These are phyloP conservation scores for Rosa persica DNA, from an alignment of 306 rosid genomes.

Conservation along the genomic window DNA sequence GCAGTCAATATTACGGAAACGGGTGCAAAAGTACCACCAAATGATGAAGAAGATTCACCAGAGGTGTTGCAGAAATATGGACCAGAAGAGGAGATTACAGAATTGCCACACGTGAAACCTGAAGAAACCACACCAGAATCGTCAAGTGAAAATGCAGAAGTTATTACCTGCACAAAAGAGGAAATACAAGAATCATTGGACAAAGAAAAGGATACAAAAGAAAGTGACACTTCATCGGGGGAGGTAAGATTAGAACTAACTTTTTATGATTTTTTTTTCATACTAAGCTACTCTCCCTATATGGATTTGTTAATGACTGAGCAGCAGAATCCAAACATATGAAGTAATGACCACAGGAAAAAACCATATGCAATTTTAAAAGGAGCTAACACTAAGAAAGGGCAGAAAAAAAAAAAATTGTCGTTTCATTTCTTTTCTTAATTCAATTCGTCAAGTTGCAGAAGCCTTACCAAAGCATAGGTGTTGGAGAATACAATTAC, in stretches of 20 bases:
- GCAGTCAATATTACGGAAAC: conserved; percentile 6
- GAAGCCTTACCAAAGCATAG: not conserved
- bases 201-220: conserved; percentile 15
- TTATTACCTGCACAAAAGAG: conserved; percentile 6
- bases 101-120: conserved; percentile 5
- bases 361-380: not conserved
- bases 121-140: conserved; percentile 20
- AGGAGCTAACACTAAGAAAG: not conserved
- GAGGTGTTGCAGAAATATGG: conserved; percentile 17
- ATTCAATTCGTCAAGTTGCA: not conserved
- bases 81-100: conserved; percentile 23
- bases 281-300: no score
- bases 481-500: not conserved
- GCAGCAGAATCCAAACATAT: not conserved
- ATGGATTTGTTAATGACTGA: not conserved
- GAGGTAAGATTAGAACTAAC: conserved; percentile 32
- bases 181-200: conserved; percentile 23
- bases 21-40: conserved; percentile 1
- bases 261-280: not conserved
- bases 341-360: not conserved
- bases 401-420: not conserved
- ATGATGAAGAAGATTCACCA: conserved; percentile 14
- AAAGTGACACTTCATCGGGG: conserved; percentile 9
- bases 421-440: not conserved
- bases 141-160: conserved; percentile 13